Evolutionary conservation across 192 early-diverging fungal species (phyloP).

Genomic region (Backusella mclennaniae): DNA sequence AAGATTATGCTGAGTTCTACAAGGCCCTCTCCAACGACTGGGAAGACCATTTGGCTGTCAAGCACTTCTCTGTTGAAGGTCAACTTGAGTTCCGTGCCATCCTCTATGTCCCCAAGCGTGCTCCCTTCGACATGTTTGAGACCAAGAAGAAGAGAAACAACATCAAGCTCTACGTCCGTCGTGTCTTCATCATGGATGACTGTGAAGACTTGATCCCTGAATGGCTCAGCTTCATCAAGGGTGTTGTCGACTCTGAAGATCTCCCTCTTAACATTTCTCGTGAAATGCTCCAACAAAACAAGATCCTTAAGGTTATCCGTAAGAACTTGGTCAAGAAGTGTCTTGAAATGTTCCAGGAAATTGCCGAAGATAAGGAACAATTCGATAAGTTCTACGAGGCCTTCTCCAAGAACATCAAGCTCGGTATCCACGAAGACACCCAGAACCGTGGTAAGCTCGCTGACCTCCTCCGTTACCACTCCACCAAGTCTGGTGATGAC

Average conservation of each 20-base stretch:
- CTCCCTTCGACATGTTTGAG: conserved; percentile 98
- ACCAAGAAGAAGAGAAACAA: conserved; percentile 99
- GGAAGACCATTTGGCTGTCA: conserved; percentile 97
- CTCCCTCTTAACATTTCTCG: conserved; percentile 99
- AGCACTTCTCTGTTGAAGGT: conserved; percentile 99
- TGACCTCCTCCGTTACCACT: conserved; percentile 96
- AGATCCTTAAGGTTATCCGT: conserved; percentile 99
- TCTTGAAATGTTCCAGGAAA: conserved; percentile 97
- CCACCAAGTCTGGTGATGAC: conserved; percentile 98
- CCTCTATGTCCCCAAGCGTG: conserved; percentile 94
- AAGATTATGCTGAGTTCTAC: conserved; percentile 98
- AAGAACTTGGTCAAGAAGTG: conserved; percentile 99
- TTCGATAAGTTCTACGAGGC: conserved; percentile 99
- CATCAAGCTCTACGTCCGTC: conserved; percentile 99
- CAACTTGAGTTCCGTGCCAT: conserved; percentile 99
- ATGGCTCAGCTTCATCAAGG: conserved; percentile 99
- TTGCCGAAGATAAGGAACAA: conserved; percentile 98
- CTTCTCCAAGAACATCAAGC: conserved; percentile 99
- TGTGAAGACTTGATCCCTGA: conserved; percentile 99
- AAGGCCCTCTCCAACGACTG: conserved; percentile 98
- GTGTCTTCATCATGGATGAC: conserved; percentile 99
- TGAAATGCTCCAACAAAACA: conserved; percentile 99
- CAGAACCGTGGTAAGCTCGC: conserved; percentile 97
- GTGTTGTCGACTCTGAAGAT: conserved; percentile 99
- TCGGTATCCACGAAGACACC: conserved; percentile 98